Conservation (phyloP, 345 rosid genomes). For the Euphorbia pulcherrima region DNA sequence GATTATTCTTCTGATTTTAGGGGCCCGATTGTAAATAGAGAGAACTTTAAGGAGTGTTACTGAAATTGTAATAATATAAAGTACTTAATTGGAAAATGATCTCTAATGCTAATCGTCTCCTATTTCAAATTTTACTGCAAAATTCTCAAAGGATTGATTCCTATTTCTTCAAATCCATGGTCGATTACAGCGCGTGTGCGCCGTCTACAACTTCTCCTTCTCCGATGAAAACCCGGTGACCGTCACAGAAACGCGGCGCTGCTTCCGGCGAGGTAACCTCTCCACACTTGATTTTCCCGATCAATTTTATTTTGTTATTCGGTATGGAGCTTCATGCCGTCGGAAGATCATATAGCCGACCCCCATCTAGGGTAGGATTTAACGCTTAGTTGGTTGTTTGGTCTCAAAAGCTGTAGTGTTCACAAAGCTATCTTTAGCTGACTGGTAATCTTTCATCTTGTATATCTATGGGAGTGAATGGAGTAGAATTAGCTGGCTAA, state of each 20-base stretch:
- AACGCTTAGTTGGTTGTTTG: too few species aligned
- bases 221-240: background rate
- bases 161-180: background rate
- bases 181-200: background rate
- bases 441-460: background rate
- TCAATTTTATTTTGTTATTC: background rate
- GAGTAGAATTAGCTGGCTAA: background rate
- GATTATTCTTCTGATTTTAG: too few species aligned
- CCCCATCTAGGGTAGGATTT: too few species aligned
- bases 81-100: too few species aligned
- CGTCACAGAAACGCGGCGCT: background rate
- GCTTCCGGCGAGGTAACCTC: background rate
- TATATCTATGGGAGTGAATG: too few species aligned
- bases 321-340: too few species aligned
- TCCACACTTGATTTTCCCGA: background rate
- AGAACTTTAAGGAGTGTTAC: too few species aligned
- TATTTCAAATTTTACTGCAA: background rate
- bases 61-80: too few species aligned
- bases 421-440: background rate
- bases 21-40: too few species aligned
- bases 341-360: too few species aligned
- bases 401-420: background rate
- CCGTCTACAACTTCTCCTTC: background rate
- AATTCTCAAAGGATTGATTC: too few species aligned
- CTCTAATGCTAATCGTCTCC: too few species aligned